These are phyloP conservation scores for Xylaria telfairii DNA, from an alignment of 495 filamentous ascomycete genomes.

Conservation along the genomic window DNA sequence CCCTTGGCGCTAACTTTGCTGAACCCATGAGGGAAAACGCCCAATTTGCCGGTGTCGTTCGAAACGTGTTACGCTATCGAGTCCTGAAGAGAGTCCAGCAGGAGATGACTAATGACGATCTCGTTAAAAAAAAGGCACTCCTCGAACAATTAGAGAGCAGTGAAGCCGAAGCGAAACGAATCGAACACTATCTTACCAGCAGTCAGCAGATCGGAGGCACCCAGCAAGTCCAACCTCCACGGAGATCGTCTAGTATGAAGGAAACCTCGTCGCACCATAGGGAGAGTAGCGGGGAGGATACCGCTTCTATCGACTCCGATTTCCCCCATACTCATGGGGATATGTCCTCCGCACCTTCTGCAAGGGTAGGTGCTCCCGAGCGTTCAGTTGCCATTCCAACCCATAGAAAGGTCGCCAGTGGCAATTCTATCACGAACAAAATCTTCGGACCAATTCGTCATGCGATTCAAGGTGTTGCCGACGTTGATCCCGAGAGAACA, in stretches of 20 bases:
- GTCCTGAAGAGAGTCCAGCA: slow-evolving; percentile 93
- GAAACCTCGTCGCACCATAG: slow-evolving; percentile 56
- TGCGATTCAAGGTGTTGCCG: slow-evolving; percentile 93
- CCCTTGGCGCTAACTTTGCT: slow-evolving; percentile 86
- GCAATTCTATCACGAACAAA: slow-evolving; percentile 85
- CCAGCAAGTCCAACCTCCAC: slow-evolving; percentile 55
- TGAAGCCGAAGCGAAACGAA: slow-evolving; percentile 87
- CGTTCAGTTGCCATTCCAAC: slow-evolving; percentile 44
- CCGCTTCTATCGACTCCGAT: slow-evolving; percentile 87
- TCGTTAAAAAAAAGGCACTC: slow-evolving; percentile 77
- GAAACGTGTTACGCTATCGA: slow-evolving; percentile 83
- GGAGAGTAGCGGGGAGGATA: slow-evolving; percentile 66
- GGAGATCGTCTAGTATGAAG: slow-evolving; percentile 66
- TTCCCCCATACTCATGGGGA: slow-evolving; percentile 91
- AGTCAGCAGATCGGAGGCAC: slow-evolving; percentile 59
- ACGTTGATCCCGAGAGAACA: slow-evolving; percentile 92
- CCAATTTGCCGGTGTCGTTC: slow-evolving; percentile 94
- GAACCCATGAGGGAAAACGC: slow-evolving; percentile 97
- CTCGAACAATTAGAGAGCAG: slow-evolving; percentile 86
- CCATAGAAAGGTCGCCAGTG: slow-evolving; percentile 76
- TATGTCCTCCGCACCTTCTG: slow-evolving; percentile 62
- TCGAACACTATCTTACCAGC: slow-evolving; percentile 85
- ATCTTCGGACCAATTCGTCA: slow-evolving; percentile 95
- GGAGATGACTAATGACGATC: slow-evolving; percentile 93
- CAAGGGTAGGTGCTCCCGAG: slow-evolving; percentile 63